phyloP scores from a whole-genome alignment of 352 stramenopile species.

The Phytophthora cactorum region DNA sequence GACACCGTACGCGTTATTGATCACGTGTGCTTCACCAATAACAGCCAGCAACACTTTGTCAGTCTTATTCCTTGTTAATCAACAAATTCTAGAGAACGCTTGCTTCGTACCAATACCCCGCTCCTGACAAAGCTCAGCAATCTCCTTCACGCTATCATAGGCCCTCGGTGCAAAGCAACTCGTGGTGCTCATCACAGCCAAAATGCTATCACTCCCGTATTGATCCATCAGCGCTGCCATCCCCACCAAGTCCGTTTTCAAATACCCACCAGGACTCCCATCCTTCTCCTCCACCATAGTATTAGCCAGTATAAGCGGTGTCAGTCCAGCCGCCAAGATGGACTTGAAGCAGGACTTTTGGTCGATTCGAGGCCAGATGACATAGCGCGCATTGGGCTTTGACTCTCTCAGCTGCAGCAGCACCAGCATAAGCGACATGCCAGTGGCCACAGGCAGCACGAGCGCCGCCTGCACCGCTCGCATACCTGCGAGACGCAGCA shows the following conservation, averaged over 20 bases:
- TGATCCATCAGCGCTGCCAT: constrained; percentile 72
- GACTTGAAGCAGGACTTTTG: constrained; percentile 99
- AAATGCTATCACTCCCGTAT: constrained; percentile 67
- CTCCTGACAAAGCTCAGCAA: constrained; percentile 90
- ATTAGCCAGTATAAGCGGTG: constrained; percentile 90
- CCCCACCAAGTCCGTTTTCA: constrained; percentile 91
- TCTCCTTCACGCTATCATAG: constrained; percentile 94
- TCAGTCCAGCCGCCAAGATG: constrained; percentile 93
- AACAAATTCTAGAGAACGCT: background rate
- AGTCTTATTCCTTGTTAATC: constrained; percentile 1
- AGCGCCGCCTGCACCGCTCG: constrained; percentile 74
- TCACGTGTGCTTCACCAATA: constrained; percentile 86
- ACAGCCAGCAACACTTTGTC: constrained; percentile 9
- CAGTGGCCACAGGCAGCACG: constrained; percentile 97
- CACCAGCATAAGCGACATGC: constrained; percentile 95
- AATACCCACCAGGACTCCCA: constrained; percentile 45
- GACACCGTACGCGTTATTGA: constrained; percentile 99
- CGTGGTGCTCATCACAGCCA: constrained; percentile 98
- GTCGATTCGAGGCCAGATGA: constrained; percentile 97
- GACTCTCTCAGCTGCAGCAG: constrained; percentile 84
- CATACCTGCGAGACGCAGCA: constrained; percentile 87
- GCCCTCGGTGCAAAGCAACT: constrained; percentile 98
- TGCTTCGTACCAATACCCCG: constrained; percentile 58
- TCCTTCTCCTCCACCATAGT: constrained; percentile 68
- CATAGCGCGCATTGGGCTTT: constrained; percentile 65